Evolutionary conservation across 805 yeast genomes (phyloP).

Genomic region (Yarrowia sp.): DNA sequence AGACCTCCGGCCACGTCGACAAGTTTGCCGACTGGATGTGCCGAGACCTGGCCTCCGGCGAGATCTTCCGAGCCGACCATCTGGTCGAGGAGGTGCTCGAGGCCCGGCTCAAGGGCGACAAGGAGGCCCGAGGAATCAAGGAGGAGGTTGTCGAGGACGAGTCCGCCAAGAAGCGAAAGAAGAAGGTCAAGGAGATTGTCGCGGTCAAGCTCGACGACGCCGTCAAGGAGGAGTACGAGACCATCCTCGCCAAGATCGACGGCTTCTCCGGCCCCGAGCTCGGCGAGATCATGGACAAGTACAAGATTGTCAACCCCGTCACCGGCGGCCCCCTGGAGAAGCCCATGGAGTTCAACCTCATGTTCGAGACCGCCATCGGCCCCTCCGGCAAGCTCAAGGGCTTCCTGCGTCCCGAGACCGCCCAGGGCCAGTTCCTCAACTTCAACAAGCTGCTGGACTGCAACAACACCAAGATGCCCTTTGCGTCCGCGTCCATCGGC

Average conservation of each 20-base stretch:
- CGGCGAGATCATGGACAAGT: slow-evolving; percentile 81
- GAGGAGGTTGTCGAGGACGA: slow-evolving; percentile 70
- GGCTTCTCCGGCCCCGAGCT: slow-evolving; percentile 91
- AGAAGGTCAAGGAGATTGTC: slow-evolving; percentile 85
- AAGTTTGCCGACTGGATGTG: slow-evolving; percentile 99
- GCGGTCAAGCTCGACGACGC: slow-evolving; percentile 83
- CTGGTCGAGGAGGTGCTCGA: slow-evolving; percentile 96
- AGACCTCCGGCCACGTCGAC: slow-evolving; percentile 99
- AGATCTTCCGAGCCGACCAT: slow-evolving; percentile 98
- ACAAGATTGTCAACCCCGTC: slow-evolving; percentile 86
- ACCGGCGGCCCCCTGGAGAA: slow-evolving; percentile 82
- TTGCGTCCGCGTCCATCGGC: slow-evolving; percentile 99
- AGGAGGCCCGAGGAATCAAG: slow-evolving; percentile 88
- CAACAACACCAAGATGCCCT: slow-evolving; percentile 96
- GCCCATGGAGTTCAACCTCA: slow-evolving; percentile 93
- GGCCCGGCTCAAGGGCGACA: slow-evolving; percentile 93
- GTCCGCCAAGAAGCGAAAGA: slow-evolving; percentile 91
- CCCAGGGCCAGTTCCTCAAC: slow-evolving; percentile 98
- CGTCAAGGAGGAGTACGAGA: slow-evolving; percentile 76
- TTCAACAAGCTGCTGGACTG: slow-evolving; percentile 89
- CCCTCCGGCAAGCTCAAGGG: slow-evolving; percentile 97
- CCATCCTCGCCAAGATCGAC: slow-evolving; percentile 82
- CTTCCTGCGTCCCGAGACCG: slow-evolving; percentile 96
- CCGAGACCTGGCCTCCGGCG: slow-evolving; percentile 91
- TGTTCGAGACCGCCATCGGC: slow-evolving; percentile 99